Evolutionary conservation across 2,329 filamentous ascomycete genomes (phyloP).

Genomic region (Nigrograna mackinnonii): DNA sequence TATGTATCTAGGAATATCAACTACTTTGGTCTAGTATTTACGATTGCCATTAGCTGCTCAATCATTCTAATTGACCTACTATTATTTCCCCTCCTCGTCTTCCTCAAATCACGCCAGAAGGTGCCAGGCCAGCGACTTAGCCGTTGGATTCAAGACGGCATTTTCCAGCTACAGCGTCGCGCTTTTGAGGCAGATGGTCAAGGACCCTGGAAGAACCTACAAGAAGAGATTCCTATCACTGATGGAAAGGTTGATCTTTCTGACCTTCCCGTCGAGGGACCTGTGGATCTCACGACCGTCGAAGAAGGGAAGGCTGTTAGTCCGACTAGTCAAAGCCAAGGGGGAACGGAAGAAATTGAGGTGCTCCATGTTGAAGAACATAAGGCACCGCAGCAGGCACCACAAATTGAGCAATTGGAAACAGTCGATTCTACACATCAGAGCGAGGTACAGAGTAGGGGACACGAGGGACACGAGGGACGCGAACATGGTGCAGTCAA

Average conservation of each 20-base stretch:
- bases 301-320: too few species aligned
- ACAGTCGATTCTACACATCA: too few species aligned
- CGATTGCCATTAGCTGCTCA: background rate
- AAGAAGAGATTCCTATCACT: conserved; percentile 4
- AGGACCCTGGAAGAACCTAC: background rate
- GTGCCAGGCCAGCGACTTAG: conserved; percentile 3
- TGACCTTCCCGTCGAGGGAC: too few species aligned
- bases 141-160: conserved; percentile 9
- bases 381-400: too few species aligned
- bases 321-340: too few species aligned
- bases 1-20: conserved; percentile 6
- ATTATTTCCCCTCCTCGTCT: conserved; percentile 8
- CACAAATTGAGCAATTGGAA: too few species aligned
- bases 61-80: conserved; percentile 3
- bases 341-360: too few species aligned
- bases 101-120: background rate
- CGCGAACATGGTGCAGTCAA: too few species aligned
- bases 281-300: too few species aligned
- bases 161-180: conserved; percentile 7
- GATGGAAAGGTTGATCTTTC: background rate
- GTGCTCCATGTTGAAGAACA: too few species aligned
- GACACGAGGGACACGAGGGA: too few species aligned
- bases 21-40: conserved; percentile 6
- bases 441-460: too few species aligned
- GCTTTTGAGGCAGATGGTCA: conserved; percentile 1